Percentiles rank a stretch among this genome's conserved stretches.
Conservation (phyloP, 2,329 filamentous ascomycete genomes). For the Colletotrichum abscissum region DNA sequence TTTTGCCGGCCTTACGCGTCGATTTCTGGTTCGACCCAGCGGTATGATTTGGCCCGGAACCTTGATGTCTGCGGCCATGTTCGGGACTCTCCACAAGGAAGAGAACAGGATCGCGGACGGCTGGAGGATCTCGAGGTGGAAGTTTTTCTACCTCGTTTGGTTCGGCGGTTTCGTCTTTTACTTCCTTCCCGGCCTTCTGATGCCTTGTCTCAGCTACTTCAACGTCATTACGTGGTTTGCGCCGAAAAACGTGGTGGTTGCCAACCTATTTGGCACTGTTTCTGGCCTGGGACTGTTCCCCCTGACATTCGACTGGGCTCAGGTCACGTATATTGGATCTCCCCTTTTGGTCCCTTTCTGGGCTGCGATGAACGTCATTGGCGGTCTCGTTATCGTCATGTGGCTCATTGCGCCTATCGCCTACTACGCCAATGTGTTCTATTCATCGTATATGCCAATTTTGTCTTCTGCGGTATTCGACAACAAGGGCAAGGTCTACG, state of each 20-base stretch:
- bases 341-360: constrained; percentile 87
- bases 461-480: constrained; percentile 88
- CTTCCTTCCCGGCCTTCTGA: constrained; percentile 83
- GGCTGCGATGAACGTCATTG: constrained; percentile 87
- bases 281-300: constrained; percentile 87
- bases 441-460: constrained; percentile 87
- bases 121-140: constrained; percentile 85
- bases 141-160: constrained; percentile 84
- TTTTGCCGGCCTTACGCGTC: constrained; percentile 83
- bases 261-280: constrained; percentile 87
- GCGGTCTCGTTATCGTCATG: constrained; percentile 84
- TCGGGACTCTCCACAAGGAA: constrained; percentile 85
- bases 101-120: constrained; percentile 85
- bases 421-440: constrained; percentile 84
- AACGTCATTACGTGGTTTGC: constrained; percentile 91
- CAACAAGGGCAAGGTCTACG: constrained; percentile 82
- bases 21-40: constrained; percentile 85
- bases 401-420: constrained; percentile 84
- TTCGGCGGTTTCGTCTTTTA: constrained; percentile 81
- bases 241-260: constrained; percentile 85
- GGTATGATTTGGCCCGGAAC: constrained; percentile 95
- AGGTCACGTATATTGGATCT: constrained; percentile 89
- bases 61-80: constrained; percentile 90
- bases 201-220: constrained; percentile 89
- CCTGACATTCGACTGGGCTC: constrained; percentile 91